phyloP scores from a whole-genome alignment of 2,329 filamentous ascomycete genomes.

The Byssothecium circinans region DNA sequence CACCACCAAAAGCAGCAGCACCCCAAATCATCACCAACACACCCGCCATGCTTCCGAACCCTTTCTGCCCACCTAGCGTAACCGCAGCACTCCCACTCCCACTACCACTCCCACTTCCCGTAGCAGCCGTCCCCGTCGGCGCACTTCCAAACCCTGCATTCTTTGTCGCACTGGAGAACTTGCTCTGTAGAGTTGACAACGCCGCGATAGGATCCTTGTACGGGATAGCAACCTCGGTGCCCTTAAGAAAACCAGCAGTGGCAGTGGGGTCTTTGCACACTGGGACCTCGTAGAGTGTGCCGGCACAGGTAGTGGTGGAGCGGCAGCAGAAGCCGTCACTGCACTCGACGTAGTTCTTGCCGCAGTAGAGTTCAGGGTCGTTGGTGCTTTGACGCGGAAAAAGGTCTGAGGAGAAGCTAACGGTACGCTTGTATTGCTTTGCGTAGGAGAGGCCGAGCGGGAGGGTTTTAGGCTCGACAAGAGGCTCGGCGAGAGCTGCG shows the following conservation, averaged over 20 bases:
- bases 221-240: constrained; percentile 5
- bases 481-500: constrained; percentile 1
- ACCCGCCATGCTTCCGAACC: constrained; percentile 2
- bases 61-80: background rate
- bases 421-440: constrained; percentile 5
- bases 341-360: constrained; percentile 10
- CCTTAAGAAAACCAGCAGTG: constrained; percentile 1
- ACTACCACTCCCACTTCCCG: background rate
- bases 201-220: constrained; percentile 8
- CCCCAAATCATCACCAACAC: constrained; percentile 6
- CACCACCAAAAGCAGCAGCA: constrained; percentile 11
- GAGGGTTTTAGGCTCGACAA: constrained; percentile 2
- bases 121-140: background rate
- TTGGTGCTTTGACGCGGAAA: background rate
- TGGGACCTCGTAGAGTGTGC: constrained; percentile 5
- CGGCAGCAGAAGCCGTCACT: constrained; percentile 12
- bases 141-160: background rate
- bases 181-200: constrained; percentile 1
- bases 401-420: background rate
- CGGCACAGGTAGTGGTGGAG: constrained; percentile 3
- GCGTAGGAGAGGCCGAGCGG: constrained; percentile 6
- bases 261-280: constrained; percentile 11
- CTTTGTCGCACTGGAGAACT: constrained; percentile 6
- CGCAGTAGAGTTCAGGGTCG: constrained; percentile 9
- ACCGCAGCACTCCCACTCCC: background rate